Conservation (phyloP, 441 rosid species). For the Adansonia rubrostipa region DNA sequence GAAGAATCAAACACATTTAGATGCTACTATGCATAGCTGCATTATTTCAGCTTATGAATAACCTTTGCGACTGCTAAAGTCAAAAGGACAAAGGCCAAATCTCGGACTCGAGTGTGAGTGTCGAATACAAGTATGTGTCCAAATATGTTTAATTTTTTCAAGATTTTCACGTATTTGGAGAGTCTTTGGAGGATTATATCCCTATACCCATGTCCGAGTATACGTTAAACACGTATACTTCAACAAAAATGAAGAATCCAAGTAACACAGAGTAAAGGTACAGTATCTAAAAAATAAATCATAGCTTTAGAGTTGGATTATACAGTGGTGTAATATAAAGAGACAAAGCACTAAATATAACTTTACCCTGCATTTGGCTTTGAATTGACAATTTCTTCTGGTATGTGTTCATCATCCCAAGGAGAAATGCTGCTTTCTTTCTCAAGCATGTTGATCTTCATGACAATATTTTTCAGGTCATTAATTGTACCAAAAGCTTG, state of each 20-base stretch:
- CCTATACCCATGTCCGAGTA: not conserved
- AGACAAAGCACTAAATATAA: slow-evolving; percentile 21
- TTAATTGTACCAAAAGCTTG: slow-evolving; percentile 67
- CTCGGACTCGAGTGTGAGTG: too few species aligned
- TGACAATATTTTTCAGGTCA: slow-evolving; percentile 57
- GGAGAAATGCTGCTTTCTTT: slow-evolving; percentile 63
- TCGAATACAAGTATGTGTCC: too few species aligned
- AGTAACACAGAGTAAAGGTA: too few species aligned
- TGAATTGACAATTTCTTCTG: slow-evolving; percentile 75
- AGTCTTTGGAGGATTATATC: too few species aligned
- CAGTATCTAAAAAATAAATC: not conserved
- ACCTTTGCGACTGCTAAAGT: not conserved
- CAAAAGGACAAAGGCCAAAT: not conserved
- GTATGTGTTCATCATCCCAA: slow-evolving; percentile 89
- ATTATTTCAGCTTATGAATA: not conserved
- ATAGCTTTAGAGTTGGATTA: not conserved
- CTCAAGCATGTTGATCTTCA: slow-evolving; percentile 64
- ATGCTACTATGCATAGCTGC: not conserved
- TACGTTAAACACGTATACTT: not conserved
- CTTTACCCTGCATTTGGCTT: slow-evolving; percentile 83
- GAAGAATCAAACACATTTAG: too few species aligned
- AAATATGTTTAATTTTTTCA: too few species aligned
- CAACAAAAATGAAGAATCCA: too few species aligned
- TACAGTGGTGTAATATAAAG: not conserved
- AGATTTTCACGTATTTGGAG: too few species aligned